These are phyloP conservation scores for Nicotiana benthamiana DNA, from an alignment of 257 asterid species.

Conservation along the genomic window DNA sequence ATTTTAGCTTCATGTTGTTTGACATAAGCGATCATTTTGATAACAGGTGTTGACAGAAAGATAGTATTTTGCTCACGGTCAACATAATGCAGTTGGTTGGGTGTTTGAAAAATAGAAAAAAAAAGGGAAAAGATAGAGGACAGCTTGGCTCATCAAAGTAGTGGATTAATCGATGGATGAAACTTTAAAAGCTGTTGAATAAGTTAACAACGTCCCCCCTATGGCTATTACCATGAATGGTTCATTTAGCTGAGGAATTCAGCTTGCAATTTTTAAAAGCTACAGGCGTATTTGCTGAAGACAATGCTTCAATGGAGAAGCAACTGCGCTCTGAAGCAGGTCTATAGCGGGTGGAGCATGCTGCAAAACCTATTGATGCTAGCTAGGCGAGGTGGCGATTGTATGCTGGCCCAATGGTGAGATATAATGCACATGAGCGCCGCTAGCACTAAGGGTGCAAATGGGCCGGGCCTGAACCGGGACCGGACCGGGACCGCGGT, in stretches of 20 bases:
- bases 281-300: constrained; percentile 66
- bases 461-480: no score
- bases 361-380: constrained; percentile 14
- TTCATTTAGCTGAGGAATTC: not conserved
- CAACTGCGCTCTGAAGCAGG: constrained; percentile 79
- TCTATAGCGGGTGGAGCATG: constrained; percentile 19
- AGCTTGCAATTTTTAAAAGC: not conserved
- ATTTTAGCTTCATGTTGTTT: not conserved
- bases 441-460: constrained; percentile 36
- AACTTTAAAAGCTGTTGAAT: not conserved
- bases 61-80: not conserved
- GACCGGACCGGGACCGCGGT: no score
- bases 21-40: not conserved
- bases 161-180: not conserved
- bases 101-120: not conserved
- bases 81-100: not conserved
- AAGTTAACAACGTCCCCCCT: not conserved
- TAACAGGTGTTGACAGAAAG: not conserved
- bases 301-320: constrained; percentile 98
- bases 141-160: not conserved
- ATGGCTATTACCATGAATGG: not conserved
- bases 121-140: not conserved
- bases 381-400: constrained; percentile 67
- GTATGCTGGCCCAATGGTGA: constrained; percentile 91
- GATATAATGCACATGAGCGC: not conserved